Evolutionary conservation across 768 basidiomycete genomes (phyloP).

Genomic region (Tylopilus felleus): DNA sequence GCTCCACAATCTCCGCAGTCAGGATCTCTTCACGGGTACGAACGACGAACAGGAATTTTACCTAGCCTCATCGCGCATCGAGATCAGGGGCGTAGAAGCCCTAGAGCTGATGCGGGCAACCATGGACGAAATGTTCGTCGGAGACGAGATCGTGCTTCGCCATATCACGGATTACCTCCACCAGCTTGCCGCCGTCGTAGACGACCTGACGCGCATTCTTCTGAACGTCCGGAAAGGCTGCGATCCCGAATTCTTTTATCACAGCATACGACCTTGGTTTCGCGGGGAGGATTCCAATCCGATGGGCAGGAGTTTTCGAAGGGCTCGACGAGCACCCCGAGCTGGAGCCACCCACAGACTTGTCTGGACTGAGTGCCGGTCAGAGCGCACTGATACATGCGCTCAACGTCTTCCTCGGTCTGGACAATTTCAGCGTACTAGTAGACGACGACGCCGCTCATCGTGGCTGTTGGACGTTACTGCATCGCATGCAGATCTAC

Average conservation of each 20-base stretch:
- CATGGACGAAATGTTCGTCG: slow-evolving; percentile 87
- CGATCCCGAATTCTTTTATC: slow-evolving; percentile 70
- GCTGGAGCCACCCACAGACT: slow-evolving; percentile 45
- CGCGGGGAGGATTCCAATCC: slow-evolving; percentile 62
- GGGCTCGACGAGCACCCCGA: slow-evolving; percentile 50
- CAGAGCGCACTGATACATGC: slow-evolving; percentile 78
- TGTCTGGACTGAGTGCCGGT: slow-evolving; percentile 79
- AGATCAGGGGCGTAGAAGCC: slow-evolving; percentile 79
- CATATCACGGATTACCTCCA: slow-evolving; percentile 64
- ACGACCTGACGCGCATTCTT: slow-evolving; percentile 58
- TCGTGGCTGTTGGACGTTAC: slow-evolving; percentile 40
- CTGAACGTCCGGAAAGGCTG: slow-evolving; percentile 65
- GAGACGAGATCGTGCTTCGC: slow-evolving; percentile 58
- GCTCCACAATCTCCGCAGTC: slow-evolving; percentile 58
- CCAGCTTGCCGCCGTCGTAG: slow-evolving; percentile 61
- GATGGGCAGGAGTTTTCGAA: slow-evolving; percentile 46
- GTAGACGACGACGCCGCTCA: slow-evolving; percentile 6
- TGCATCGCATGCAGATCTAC: slow-evolving; percentile 73
- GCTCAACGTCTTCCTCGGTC: slow-evolving; percentile 68
- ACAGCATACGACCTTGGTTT: slow-evolving; percentile 77
- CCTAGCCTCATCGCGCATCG: slow-evolving; percentile 80
- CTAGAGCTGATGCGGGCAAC: slow-evolving; percentile 81
- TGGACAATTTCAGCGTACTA: slow-evolving; percentile 49
- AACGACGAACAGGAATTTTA: slow-evolving; percentile 86
- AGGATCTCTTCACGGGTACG: slow-evolving; percentile 74